A percentile compares a stretch with the other conserved stretches of the same genome.
Conservation (phyloP, 1,284 basidiomycete genomes). For the Psilocybe mexicana region DNA sequence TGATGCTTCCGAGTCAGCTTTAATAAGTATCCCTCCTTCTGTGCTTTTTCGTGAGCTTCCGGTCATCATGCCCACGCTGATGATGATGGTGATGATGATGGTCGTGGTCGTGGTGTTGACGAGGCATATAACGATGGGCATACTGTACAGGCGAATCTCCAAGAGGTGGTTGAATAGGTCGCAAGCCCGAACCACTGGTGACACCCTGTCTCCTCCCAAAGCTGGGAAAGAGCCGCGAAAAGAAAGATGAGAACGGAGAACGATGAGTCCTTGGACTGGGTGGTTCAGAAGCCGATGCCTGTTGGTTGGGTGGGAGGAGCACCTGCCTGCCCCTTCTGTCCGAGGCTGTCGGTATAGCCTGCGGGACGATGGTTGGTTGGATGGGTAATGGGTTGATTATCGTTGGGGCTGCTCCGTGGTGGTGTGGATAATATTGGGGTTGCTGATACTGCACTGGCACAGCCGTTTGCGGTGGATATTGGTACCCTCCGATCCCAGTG, state of each 20-base stretch:
- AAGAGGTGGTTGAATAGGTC: neutral
- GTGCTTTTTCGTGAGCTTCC: too few species aligned
- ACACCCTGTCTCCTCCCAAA: neutral
- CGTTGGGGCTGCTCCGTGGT: neutral
- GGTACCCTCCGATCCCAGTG: neutral
- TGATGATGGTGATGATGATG: too few species aligned
- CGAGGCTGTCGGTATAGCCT: too few species aligned
- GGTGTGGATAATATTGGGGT: neutral
- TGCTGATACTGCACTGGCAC: neutral
- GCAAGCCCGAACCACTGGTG: neutral
- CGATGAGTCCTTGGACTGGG: neutral
- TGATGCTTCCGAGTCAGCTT: too few species aligned
- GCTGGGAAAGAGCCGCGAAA: constrained; percentile 2
- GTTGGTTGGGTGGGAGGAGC: neutral
- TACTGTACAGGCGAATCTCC: constrained; percentile 2
- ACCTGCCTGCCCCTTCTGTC: too few species aligned
- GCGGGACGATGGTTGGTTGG: too few species aligned
- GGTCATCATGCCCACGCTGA: too few species aligned
- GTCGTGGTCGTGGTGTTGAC: too few species aligned
- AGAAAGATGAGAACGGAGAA: constrained; percentile 1
- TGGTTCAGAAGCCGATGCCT: neutral
- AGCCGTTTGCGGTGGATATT: neutral
- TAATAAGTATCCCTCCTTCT: too few species aligned
- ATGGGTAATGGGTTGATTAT: too few species aligned
- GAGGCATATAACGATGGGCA: neutral